Base-by-base conservation (phyloP, 768 basidiomycete genomes). In the Trametopsis cervina region DNA sequence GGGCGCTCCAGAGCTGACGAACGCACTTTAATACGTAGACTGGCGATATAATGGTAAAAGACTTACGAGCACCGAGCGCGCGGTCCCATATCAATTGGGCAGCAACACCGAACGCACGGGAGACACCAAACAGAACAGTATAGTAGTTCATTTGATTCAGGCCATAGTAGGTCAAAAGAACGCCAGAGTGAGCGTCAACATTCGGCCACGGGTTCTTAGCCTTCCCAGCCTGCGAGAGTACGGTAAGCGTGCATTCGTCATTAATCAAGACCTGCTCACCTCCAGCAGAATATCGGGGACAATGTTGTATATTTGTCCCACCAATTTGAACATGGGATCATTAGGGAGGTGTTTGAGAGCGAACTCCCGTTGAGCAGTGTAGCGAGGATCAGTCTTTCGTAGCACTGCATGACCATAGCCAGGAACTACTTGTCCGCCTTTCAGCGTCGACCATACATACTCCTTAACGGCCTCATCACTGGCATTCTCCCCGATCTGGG, bases 151-250 rank as follows among this genome's bases (percentile, higher is more conserved):
- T 92, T 68, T 94, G 81, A 54, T 76, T 79, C 47, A 95, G 71
- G 42, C 90, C 90, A 60, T 92, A 93, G 69, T 93, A 73, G 23
- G 85, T 85, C 18, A 94, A 70, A 40, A 94, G 79, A 45, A 81
- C 89, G 68, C 90, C 92, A 13, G 95, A 97, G 73, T 95, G 93
- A 42, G 94, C 91, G 65, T 97, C 94, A 48, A 98, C 94, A 66
- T 97, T 98, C 39, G 94, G 94, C 87, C 87, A 91, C 1, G 89
- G 89, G 73, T 91, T 91, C 78, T 90, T 91, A 15, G 88, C 89
- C 67, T 91, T 91, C 57, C 89, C 89, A 57, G 89, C 88, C 84
- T 86, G 56, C 1, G 29, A 11, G 17, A 33, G 42, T 17, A 37
- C 12, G 41, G 22, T 29, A 40, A 46, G 11, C 17, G 29, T 4